Evolutionary conservation across 352 stramenopile genomes (phyloP).

Genomic region (Bremia lactucae): DNA sequence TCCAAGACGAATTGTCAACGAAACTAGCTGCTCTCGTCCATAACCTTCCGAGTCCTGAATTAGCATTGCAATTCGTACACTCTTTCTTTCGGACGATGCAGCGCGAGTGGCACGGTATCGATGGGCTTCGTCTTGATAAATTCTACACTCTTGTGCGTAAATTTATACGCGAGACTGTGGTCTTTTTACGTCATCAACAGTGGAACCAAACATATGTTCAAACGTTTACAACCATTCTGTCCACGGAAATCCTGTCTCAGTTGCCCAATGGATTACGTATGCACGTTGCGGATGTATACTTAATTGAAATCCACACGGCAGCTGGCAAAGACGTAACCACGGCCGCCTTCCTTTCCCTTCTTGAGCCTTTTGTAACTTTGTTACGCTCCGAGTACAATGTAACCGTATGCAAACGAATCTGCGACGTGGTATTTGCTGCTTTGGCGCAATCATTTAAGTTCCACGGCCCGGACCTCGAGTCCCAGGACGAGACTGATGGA

Average conservation of each 20-base stretch:
- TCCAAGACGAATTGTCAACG: slow-evolving; percentile 69
- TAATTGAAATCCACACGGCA: slow-evolving; percentile 52
- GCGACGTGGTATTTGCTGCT: slow-evolving; percentile 59
- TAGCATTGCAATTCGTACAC: slow-evolving; percentile 61
- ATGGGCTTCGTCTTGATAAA: slow-evolving; percentile 76
- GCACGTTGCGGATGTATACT: slow-evolving; percentile 66
- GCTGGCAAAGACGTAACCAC: slow-evolving; percentile 41
- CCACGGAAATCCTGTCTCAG: slow-evolving; percentile 60
- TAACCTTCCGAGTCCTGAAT: slow-evolving; percentile 28
- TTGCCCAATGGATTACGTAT: slow-evolving; percentile 73
- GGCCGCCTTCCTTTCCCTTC: slow-evolving; percentile 50
- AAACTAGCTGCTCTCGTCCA: slow-evolving; percentile 57
- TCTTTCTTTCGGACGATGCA: slow-evolving; percentile 81
- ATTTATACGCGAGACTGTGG: slow-evolving; percentile 60
- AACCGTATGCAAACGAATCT: slow-evolving; percentile 68
- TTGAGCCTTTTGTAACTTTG: slow-evolving; percentile 78
- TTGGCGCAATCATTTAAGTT: slow-evolving; percentile 66
- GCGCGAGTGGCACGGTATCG: slow-evolving; percentile 77
- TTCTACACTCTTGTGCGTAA: slow-evolving; percentile 81
- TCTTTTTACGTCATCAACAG: slow-evolving; percentile 43
- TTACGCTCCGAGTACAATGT: slow-evolving; percentile 72
- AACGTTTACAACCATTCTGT: slow-evolving; percentile 52
- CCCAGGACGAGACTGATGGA: slow-evolving; percentile 28
- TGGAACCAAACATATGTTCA: slow-evolving; percentile 39
- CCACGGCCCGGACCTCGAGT: slow-evolving; percentile 17